Evolutionary conservation across 1,139 yeast genomes (phyloP), one percentile per base, ranked within the genome.

Genomic region (Candida sp.): DNA sequence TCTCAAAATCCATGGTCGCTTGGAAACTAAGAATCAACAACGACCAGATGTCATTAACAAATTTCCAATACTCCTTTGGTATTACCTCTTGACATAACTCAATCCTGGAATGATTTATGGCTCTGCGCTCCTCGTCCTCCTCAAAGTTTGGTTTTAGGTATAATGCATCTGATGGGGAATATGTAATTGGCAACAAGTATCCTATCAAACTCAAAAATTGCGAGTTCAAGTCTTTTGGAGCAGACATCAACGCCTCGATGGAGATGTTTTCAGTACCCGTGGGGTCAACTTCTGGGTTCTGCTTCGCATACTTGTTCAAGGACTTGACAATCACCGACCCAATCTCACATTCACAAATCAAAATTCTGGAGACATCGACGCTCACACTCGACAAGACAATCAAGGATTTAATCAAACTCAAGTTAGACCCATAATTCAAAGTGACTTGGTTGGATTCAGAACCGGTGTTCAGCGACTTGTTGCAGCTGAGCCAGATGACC

Each of bases 181-280:
- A 74, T 8, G 63, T 56, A 3, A 74, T 67, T 0, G 94, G 93
- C 32, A 90, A 68, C 7, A 90, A 59, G 44, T 82, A 77, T 0
- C 85, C 81, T 31, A 88, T 72, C 46, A 90, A 70, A 39, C 81
- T 76, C 25, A 91, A 67, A 27, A 88, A 75, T 26, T 84, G 77
- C 1, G 81, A 61, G 32, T 88, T 67, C 35, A 90, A 65, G 26
- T 86, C 90, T 57, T 86, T 86, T 0, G 96, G 93, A 4, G 86
- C 83, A 49, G 87, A 84, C 84, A 91, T 88, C 41, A 92, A 69
- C 0, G 90, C 83, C 60, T 90, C 96, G 41, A 87, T 78, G 3
- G 61, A 58, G 2, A 55, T 57, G 8, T 54, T 49, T 12, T 51
- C 52, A 25, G 31, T 28, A 3, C 37, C 38, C 23, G 33, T 22